Conservation (phyloP, 805 yeast species). For the Yamadazyma kitorensis region DNA sequence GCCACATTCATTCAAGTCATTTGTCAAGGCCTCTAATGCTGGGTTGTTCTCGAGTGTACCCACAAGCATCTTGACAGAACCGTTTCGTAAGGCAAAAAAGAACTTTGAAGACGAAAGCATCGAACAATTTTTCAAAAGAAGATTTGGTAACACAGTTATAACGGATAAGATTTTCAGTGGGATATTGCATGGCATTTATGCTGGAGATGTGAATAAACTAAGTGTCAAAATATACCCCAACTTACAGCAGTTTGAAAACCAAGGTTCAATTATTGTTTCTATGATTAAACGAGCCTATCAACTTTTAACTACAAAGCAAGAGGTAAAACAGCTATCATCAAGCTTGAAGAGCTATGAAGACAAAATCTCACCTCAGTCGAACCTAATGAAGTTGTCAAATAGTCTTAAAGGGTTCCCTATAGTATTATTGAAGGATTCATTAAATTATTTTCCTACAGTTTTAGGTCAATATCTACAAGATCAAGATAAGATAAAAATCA, state of each 20-base stretch:
- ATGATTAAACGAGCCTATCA: constrained; percentile 32
- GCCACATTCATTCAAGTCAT: constrained; percentile 42
- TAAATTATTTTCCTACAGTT: constrained; percentile 49
- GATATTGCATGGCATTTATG: constrained; percentile 83
- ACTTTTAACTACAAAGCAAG: constrained; percentile 10
- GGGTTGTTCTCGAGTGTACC: constrained; percentile 46
- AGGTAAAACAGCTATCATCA: constrained; percentile 5
- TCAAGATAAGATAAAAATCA: constrained; percentile 41
- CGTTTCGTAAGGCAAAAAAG: constrained; percentile 32
- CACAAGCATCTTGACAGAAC: constrained; percentile 48
- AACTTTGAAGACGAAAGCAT: constrained; percentile 63
- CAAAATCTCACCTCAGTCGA: constrained; percentile 36
- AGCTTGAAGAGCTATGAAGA: constrained; percentile 36
- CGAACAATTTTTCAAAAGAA: constrained; percentile 58
- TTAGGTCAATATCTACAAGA: constrained; percentile 36
- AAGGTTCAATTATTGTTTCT: constrained; percentile 51
- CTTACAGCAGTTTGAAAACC: constrained; percentile 55
- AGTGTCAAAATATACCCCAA: constrained; percentile 62
- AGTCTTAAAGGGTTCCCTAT: constrained; percentile 57
- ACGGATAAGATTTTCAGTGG: constrained; percentile 71
- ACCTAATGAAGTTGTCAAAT: constrained; percentile 33
- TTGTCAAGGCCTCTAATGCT: constrained; percentile 23
- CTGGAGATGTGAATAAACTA: constrained; percentile 61
- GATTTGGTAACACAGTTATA: constrained; percentile 58
- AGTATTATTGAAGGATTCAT: constrained; percentile 55